These are phyloP conservation scores for Botrytis cinerea DNA, from an alignment of 2,329 filamentous ascomycete genomes.

Conservation along the genomic window DNA sequence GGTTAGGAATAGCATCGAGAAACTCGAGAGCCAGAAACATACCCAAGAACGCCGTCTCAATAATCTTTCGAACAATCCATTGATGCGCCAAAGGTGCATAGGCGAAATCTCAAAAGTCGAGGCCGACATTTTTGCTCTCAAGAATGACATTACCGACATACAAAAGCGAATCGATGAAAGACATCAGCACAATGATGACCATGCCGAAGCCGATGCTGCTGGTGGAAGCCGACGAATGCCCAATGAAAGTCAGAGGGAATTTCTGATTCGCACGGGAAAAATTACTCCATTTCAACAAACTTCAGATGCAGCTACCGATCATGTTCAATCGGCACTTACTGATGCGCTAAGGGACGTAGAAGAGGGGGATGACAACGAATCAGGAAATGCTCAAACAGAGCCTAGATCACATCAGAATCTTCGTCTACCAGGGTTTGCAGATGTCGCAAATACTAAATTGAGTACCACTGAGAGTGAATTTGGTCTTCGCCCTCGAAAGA, in stretches of 20 bases:
- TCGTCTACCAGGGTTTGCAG: slow-evolving; percentile 70
- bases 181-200: slow-evolving; percentile 54
- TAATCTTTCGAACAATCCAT: slow-evolving; percentile 53
- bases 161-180: slow-evolving; percentile 77
- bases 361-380: slow-evolving; percentile 55
- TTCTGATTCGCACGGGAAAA: slow-evolving; percentile 91
- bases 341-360: slow-evolving; percentile 82
- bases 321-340: slow-evolving; percentile 68
- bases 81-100: slow-evolving; percentile 48
- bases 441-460: slow-evolving; percentile 46
- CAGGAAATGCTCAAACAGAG: slow-evolving; percentile 45
- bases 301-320: slow-evolving; percentile 57
- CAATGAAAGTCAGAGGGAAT: slow-evolving; percentile 84
- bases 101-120: slow-evolving; percentile 41
- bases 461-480: slow-evolving; percentile 53
- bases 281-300: slow-evolving; percentile 89
- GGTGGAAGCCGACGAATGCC: slow-evolving; percentile 63
- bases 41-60: slow-evolving; percentile 58
- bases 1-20: slow-evolving; percentile 54
- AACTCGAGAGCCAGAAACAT: slow-evolving; percentile 65
- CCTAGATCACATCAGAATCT: slow-evolving; percentile 71
- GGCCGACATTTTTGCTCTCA: slow-evolving; percentile 48
- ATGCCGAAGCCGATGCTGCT: slow-evolving; percentile 46
- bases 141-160: slow-evolving; percentile 78
- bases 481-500: slow-evolving; percentile 60